Percentiles rank a stretch among this genome's conserved stretches.
phyloP scores from a whole-genome alignment of 2,329 filamentous ascomycete species.

The Aspergillus fijiensis region DNA sequence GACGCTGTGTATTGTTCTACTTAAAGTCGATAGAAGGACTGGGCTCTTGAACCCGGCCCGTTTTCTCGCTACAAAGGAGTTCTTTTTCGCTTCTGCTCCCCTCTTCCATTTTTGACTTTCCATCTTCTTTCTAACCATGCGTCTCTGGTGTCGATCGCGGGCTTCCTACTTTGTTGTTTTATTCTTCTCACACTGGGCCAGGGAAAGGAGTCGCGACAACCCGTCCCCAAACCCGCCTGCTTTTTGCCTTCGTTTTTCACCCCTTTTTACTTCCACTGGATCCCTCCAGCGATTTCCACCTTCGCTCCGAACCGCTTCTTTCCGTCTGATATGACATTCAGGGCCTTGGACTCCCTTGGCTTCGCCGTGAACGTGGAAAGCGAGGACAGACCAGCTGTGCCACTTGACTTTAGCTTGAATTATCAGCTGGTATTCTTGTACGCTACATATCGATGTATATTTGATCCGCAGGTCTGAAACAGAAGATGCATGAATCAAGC shows the following conservation, averaged over 20 bases:
- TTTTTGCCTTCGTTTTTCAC: not conserved
- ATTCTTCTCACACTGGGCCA: not conserved
- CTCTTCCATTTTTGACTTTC: slow-evolving; percentile 15
- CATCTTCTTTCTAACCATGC: slow-evolving; percentile 14
- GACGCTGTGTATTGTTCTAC: slow-evolving; percentile 6
- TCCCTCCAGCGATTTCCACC: not conserved
- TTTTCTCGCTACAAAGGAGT: slow-evolving; percentile 8
- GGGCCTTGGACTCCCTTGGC: not conserved
- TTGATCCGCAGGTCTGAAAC: slow-evolving; percentile 10
- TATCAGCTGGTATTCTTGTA: slow-evolving; percentile 14
- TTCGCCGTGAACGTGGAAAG: not conserved
- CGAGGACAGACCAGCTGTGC: not conserved
- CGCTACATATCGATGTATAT: slow-evolving; percentile 18
- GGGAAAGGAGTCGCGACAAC: not conserved
- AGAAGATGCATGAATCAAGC: not conserved
- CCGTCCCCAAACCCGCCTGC: not conserved
- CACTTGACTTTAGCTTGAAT: not conserved
- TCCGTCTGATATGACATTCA: not conserved
- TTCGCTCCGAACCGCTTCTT: not conserved
- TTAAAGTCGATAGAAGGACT: slow-evolving; percentile 15
- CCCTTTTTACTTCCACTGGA: not conserved
- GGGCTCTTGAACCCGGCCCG: slow-evolving; percentile 8
- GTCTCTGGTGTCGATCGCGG: slow-evolving; percentile 22
- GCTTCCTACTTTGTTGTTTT: slow-evolving; percentile 1
- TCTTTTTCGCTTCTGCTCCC: slow-evolving; percentile 17